These are phyloP conservation scores for Apiospora malaysiana DNA, from an alignment of 2,329 filamentous ascomycete genomes.

Conservation along the genomic window DNA sequence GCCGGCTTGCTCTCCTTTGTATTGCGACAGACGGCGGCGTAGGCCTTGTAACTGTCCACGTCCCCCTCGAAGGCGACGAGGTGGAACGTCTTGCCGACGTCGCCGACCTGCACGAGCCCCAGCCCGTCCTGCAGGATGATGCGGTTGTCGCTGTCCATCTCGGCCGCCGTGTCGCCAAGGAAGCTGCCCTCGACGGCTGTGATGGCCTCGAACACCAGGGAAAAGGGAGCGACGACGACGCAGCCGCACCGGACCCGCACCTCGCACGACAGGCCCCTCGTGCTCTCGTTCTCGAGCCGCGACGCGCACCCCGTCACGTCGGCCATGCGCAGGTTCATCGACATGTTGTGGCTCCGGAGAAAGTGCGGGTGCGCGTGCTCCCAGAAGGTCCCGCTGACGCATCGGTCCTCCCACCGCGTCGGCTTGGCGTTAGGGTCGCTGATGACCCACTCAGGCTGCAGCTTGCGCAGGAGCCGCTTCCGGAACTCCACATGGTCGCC, in stretches of 20 bases:
- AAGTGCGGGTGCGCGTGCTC: conserved; percentile 24
- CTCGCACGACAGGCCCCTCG: conserved; percentile 31
- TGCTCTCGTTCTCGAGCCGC: conserved; percentile 33
- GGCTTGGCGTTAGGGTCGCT: conserved; percentile 26
- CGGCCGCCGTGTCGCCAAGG: conserved; percentile 27
- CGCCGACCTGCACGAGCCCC: conserved; percentile 35
- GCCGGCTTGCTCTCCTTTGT: conserved; percentile 14
- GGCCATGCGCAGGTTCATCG: conserved; percentile 30
- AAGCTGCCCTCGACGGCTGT: conserved; percentile 36
- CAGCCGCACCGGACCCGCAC: conserved; percentile 35
- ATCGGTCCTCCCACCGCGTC: conserved; percentile 24
- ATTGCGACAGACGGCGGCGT: conserved; percentile 29
- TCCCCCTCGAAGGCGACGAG: conserved; percentile 34
- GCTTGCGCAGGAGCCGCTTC: conserved; percentile 18
- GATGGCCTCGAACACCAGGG: conserved; percentile 87
- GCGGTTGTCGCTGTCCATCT: conserved; percentile 28
- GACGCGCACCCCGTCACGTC: conserved; percentile 30
- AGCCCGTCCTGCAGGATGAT: conserved; percentile 34
- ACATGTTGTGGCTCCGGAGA: conserved; percentile 32
- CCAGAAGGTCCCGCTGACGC: conserved; percentile 32
- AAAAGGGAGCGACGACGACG: conserved; percentile 43
- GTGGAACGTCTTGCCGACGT: conserved; percentile 33
- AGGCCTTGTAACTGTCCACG: conserved; percentile 26
- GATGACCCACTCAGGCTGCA: conserved; percentile 26
- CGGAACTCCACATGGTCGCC: conserved; percentile 23